These are phyloP conservation scores for Colletotrichum spaethianum DNA, from an alignment of 2,329 filamentous ascomycete genomes.

Conservation along the genomic window DNA sequence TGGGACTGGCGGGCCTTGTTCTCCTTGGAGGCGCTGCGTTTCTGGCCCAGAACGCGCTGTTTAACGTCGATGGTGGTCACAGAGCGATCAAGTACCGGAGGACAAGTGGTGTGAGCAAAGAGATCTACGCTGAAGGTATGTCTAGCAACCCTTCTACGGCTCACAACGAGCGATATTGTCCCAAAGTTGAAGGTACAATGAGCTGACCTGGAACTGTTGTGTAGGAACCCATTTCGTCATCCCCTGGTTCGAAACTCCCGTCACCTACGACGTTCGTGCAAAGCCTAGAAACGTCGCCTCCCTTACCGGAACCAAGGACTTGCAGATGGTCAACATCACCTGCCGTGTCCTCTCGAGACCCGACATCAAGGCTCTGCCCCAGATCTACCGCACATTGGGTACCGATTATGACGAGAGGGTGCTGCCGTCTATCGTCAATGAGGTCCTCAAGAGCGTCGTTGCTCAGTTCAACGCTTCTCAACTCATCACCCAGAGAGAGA, in stretches of 20 bases:
- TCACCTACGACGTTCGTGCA: constrained; percentile 97
- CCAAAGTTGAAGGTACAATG: not conserved
- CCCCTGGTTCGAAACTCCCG: constrained; percentile 97
- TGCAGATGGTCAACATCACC: constrained; percentile 99
- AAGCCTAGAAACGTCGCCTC: constrained; percentile 98
- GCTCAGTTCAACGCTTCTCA: constrained; percentile 99
- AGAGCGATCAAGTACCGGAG: constrained; percentile 98
- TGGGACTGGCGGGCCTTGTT: constrained; percentile 57
- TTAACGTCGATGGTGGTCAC: constrained; percentile 97
- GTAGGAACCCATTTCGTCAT: constrained; percentile 92
- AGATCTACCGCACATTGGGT: constrained; percentile 97
- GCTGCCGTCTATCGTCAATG: constrained; percentile 96
- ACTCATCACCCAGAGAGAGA: constrained; percentile 98
- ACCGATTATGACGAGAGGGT: constrained; percentile 98
- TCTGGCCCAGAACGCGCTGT: constrained; percentile 73
- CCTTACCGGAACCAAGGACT: constrained; percentile 97
- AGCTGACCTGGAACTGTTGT: not conserved
- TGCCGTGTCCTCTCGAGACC: constrained; percentile 98
- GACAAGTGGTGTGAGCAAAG: constrained; percentile 91
- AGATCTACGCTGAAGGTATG: constrained; percentile 95
- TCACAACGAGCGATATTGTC: constrained; percentile 3
- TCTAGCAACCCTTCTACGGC: constrained; percentile 27
- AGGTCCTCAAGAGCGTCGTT: constrained; percentile 98
- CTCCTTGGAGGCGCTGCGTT: constrained; percentile 65
- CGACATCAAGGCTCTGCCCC: constrained; percentile 87